Base-by-base conservation (phyloP, 345 rosid genomes). In the Arabidopsis thaliana region DNA sequence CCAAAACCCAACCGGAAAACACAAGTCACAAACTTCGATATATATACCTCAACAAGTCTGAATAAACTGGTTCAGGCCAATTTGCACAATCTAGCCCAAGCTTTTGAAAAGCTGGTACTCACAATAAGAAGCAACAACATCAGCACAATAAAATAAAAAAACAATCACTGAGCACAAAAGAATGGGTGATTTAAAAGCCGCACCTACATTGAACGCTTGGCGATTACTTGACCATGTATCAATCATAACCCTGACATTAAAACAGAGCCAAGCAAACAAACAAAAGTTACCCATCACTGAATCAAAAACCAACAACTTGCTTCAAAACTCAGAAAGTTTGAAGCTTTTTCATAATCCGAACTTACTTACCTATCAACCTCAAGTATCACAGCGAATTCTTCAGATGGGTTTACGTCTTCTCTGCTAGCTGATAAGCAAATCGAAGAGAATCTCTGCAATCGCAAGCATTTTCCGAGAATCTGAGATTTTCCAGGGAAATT, bases 51-150 rank as follows among this genome's bases (percentile, higher is more conserved):
- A 81, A 38, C 71, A 93, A 84, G 81, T 93, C 98, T 34, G 79
- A 56, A 80, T 93, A 93, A 71, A 93, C 84, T 69, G 96, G 97
- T 33, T 85, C 85, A 53, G 90, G 82, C 98, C 98, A 93, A 82
- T 89, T 93, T 37, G 97, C 98, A 65, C 98, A 93, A 73, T 93
- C 98, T 59, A 93, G 98, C 22, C 97, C 96, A 56, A 93, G 97
- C 88, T 89, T 93, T 73, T 75, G 84, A 84, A 93, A 93, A 78
- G 96, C 98, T 93, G 80, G 46, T 42, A 81, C 22, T 32, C 69
- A 64, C 46, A 46, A 36, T 28, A 44, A 60, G 65, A 71, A 59
- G 53, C 25, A 76, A 70, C 55, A 69, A 67, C 42, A 79, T 32
- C n/a, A 65, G 45, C 20, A 16, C 20, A 16, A 34, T 7, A 36